Evolutionary conservation across 352 stramenopile species (phyloP), one percentile per base, ranked within the genome.

Genomic region (Ophiocytium majus): DNA sequence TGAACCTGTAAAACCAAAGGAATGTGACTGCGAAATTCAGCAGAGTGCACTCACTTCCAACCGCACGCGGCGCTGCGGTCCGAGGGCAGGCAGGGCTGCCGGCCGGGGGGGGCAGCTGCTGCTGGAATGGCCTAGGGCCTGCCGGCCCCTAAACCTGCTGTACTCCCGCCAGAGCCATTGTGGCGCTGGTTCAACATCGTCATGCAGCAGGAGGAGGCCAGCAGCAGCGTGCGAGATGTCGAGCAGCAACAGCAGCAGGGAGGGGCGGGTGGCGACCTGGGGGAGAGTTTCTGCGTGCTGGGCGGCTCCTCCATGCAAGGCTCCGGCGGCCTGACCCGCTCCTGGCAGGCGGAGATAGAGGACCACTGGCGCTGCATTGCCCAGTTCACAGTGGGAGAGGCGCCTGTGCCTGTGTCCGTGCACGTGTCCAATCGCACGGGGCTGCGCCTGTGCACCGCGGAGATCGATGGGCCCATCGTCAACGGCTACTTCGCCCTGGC

Each of bases 391-490:
- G 66, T 78, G 5, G n/a, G n/a, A n/a, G 35, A 78, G 32, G 35
- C 5, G 5, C 5, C 66, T 14, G 5, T 78, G 5, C 66, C 66
- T 14, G 66, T 14, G 32, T 17, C 5, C 32, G n/a, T 83, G 28
- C 32, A 83, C 80, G 66, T 83, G 14, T 83, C 80, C n/a, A 75
- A 83, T 32, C 80, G 80, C n/a, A 83, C 80, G 0, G 80, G 80
- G 14, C 80, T 83, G 9, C 32, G 80, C 17, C 43, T 83, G 37
- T 80, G 57, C 33, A 28, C 31, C n/a, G 80, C 80, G 35, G 33
- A 49, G 31, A 43, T 83, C 17, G 35, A 63, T 1, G 80, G 80
- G 9, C 80, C 80, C n/a, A n/a, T 83, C 14, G 80, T 83, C 43
- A 83, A 63, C 28, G 35, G 80, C 32, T 83, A 57, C 43, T 63